phyloP scores from a whole-genome alignment of 2,329 filamentous ascomycete genomes.

The Ophiostoma montium region DNA sequence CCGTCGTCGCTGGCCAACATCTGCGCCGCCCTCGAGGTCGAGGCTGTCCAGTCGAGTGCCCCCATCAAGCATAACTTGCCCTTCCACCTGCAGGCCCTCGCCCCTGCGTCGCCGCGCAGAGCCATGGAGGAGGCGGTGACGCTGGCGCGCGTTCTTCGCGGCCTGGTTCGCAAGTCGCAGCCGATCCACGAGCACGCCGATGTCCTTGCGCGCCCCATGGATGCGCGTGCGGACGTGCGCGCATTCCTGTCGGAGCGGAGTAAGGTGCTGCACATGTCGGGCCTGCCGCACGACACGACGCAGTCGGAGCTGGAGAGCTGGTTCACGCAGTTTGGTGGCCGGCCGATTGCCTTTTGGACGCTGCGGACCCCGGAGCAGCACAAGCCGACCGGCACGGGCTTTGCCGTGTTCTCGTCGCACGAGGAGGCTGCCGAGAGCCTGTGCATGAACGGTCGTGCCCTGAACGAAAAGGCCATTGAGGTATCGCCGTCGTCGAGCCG shows the following conservation, averaged over 20 bases:
- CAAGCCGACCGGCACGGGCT: constrained; percentile 97
- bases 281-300: constrained; percentile 91
- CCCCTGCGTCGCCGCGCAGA: constrained; percentile 84
- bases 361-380: constrained; percentile 95
- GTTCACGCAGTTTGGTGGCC: constrained; percentile 97
- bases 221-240: constrained; percentile 88
- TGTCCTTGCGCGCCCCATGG: constrained; percentile 88
- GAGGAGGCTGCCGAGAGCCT: constrained; percentile 97
- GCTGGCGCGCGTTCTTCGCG: constrained; percentile 78
- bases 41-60: constrained; percentile 91
- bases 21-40: constrained; percentile 93
- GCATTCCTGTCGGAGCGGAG: constrained; percentile 92
- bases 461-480: constrained; percentile 98
- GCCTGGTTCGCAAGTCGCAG: constrained; percentile 90
- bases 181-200: constrained; percentile 87
- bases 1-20: constrained; percentile 94
- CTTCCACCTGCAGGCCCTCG: constrained; percentile 91
- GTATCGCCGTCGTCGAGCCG: constrained; percentile 95
- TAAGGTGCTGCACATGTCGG: constrained; percentile 97
- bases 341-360: constrained; percentile 98
- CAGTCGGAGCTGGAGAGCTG: constrained; percentile 98
- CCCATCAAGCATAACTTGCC: constrained; percentile 98
- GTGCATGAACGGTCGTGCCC: constrained; percentile 95
- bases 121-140: constrained; percentile 97
- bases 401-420: constrained; percentile 96